phyloP scores from a whole-genome alignment of 2,329 filamentous ascomycete genomes.

The Fusarium chuoi region DNA sequence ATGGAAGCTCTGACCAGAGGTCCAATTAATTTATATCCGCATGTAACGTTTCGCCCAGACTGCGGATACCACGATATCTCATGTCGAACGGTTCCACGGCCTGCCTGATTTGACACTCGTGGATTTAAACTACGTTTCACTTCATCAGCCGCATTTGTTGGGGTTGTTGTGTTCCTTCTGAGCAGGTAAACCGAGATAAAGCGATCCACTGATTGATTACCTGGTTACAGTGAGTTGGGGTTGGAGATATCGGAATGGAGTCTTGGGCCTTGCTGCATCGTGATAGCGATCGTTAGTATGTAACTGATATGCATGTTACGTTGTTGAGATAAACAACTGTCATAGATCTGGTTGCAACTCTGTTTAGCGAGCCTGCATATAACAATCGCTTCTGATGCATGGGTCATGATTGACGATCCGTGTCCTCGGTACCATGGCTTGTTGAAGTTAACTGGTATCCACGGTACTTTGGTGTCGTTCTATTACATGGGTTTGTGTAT shows the following conservation, averaged over 20 bases:
- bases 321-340: not conserved
- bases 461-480: not conserved
- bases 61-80: constrained; percentile 17
- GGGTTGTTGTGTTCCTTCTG: not conserved
- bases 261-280: not conserved
- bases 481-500: not conserved
- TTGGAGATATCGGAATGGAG: constrained; percentile 4
- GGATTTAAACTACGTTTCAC: constrained; percentile 1
- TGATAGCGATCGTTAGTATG: not conserved
- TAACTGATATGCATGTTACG: not conserved
- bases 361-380: constrained; percentile 7
- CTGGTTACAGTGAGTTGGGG: not conserved
- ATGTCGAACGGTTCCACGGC: constrained; percentile 3
- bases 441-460: not conserved
- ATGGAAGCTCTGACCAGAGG: constrained; percentile 16
- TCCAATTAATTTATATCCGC: constrained; percentile 29
- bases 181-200: constrained; percentile 11
- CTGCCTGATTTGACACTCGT: constrained; percentile 4
- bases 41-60: constrained; percentile 36
- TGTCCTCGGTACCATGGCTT: not conserved
- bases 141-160: not conserved
- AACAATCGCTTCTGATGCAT: not conserved
- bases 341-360: constrained; percentile 5
- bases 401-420: not conserved
- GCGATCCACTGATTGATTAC: not conserved